Base-by-base conservation (phyloP, 805 yeast genomes). In the Metschnikowia kofuensis region DNA sequence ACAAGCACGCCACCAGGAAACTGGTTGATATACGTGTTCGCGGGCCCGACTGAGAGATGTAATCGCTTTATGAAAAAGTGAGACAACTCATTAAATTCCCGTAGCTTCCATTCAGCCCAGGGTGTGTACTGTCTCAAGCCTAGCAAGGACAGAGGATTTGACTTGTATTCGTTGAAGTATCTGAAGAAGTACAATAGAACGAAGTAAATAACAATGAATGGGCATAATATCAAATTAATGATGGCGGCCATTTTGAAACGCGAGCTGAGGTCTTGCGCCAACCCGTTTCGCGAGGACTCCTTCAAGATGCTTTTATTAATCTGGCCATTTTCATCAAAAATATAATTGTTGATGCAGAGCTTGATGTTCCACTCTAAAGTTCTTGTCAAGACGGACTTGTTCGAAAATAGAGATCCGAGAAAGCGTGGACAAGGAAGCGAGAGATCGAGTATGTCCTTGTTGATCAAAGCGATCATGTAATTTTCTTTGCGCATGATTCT, bases 401-500 rank as follows among this genome's bases (percentile, higher is more conserved):
- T 60, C 35, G 65, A 47, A 16, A 62, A 54, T n/a, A 59, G 31
- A 8, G 49, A 48, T 44, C 35, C 14, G 21, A 59, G 34, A 32
- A 59, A 35, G n/a, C 53, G 50, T 14, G 50, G 62, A 14, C 42
- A 57, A 27, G 48, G 89, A 13, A 57, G 63, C 0, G 86, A 75
- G 26, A 88, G 69, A 59, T 87, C 86, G 38, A 92, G 67, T 1
- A 92, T 70, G 50, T 87, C 82, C 56, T 84, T 87, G 66, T 89
- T 91, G 59, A 88, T 83, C 56, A 94, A 68, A 1, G 97, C 97
- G 62, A 94, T 89, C 76, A 90, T 77, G 65, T 91, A 94, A 63
- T 94, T 94, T 52, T 94, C 99, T 56, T 84, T 88, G 51, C 99
- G 75, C 99, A 94, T 91, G 48, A 94, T 87, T 50, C 99, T 75